These are phyloP conservation scores for Salix exigua DNA, from an alignment of 345 rosid species.

Conservation along the genomic window DNA sequence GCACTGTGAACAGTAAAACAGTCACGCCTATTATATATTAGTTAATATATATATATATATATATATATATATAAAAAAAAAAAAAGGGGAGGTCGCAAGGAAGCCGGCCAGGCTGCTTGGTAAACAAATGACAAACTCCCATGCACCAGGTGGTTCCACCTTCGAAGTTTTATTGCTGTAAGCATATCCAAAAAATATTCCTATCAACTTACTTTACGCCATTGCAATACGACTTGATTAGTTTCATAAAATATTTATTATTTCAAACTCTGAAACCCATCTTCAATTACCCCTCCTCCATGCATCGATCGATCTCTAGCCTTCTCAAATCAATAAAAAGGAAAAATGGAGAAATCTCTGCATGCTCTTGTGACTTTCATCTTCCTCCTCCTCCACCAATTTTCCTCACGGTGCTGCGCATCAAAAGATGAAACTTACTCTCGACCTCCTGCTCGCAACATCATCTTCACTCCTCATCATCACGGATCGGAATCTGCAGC, in stretches of 20 bases:
- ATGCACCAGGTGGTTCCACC: too few species aligned
- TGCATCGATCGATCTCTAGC: too few species aligned
- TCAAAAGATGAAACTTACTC: constrained; percentile 11
- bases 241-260: neutral
- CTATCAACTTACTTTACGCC: constrained; percentile 37
- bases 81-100: too few species aligned
- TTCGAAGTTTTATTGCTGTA: neutral
- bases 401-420: constrained; percentile 15
- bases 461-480: constrained; percentile 45
- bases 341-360: constrained; percentile 14
- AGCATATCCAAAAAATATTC: constrained; percentile 20
- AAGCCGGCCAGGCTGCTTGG: too few species aligned
- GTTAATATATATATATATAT: too few species aligned
- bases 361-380: constrained; percentile 10
- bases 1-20: too few species aligned
- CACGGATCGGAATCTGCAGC: constrained; percentile 56
- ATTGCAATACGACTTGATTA: constrained; percentile 21
- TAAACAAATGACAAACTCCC: too few species aligned
- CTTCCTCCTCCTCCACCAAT: constrained; percentile 20
- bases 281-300: neutral
- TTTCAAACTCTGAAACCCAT: neutral
- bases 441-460: constrained; percentile 50
- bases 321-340: neutral
- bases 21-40: too few species aligned
- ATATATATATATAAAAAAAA: too few species aligned